phyloP scores from a whole-genome alignment of 2,329 filamentous ascomycete genomes.

The Colletotrichum theobromicola region DNA sequence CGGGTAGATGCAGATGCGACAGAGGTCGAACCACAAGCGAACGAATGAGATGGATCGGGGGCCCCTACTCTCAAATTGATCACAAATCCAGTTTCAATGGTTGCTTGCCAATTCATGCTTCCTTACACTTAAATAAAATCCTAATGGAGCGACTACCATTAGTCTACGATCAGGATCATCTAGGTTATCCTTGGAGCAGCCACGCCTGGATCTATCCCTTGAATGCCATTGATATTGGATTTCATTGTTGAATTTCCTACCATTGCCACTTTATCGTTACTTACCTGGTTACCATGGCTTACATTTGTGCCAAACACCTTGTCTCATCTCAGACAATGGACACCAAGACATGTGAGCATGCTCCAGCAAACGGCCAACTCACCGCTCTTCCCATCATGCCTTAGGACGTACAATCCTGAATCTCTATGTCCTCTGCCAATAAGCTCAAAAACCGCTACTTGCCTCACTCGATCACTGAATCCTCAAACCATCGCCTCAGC shows the following conservation, averaged over 20 bases:
- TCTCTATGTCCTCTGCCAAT: accelerated
- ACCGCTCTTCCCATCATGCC: background rate
- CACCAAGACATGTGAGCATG: background rate
- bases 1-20: background rate
- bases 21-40: background rate
- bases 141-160: background rate
- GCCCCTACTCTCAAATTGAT: background rate
- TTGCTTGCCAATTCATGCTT: background rate
- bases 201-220: background rate
- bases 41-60: background rate
- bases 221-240: background rate
- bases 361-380: background rate
- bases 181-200: background rate
- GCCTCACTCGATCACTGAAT: background rate
- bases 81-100: background rate
- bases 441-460: background rate
- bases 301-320: background rate
- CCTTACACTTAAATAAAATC: background rate
- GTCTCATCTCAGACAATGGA: background rate
- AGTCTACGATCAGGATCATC: background rate
- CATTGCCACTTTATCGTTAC: background rate
- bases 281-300: background rate
- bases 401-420: background rate
- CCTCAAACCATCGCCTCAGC: background rate
- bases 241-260: background rate